Conservation (phyloP, 495 filamentous ascomycete species). For the Aspergillus campestris region DNA sequence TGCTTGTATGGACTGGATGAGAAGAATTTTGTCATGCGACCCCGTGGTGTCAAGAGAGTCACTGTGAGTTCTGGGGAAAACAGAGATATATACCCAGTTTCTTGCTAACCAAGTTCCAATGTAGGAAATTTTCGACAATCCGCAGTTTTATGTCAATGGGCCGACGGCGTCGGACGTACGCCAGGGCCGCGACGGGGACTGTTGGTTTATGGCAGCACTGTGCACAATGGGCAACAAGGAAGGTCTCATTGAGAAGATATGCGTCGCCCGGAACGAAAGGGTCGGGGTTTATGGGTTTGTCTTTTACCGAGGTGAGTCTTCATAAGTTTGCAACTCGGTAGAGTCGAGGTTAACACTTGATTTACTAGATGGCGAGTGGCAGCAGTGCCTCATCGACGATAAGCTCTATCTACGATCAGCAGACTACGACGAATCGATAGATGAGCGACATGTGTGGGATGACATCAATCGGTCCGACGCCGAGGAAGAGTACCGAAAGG, state of each 20-base stretch:
- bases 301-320: conserved; percentile 61
- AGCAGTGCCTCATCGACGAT: conserved; percentile 81
- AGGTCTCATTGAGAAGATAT: conserved; percentile 70
- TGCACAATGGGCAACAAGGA: conserved; percentile 76
- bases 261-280: conserved; percentile 69
- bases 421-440: conserved; percentile 67
- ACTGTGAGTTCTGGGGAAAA: conserved; percentile 26
- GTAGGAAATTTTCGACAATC: conserved; percentile 75
- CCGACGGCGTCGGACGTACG: conserved; percentile 75
- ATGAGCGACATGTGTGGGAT: conserved; percentile 63
- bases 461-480: conserved; percentile 60
- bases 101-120: background rate
- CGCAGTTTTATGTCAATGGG: conserved; percentile 77
- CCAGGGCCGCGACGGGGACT: conserved; percentile 75
- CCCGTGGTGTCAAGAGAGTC: conserved; percentile 58
- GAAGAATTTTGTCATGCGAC: conserved; percentile 35
- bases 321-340: background rate
- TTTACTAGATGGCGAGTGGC: conserved; percentile 75
- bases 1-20: conserved; percentile 54
- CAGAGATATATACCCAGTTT: background rate
- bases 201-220: conserved; percentile 85
- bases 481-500: conserved; percentile 69
- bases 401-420: conserved; percentile 74
- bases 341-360: conserved; percentile 1
- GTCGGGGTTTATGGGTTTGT: conserved; percentile 94